These are phyloP conservation scores for Elsinoe ampelina DNA, from an alignment of 2,329 filamentous ascomycete species.

Conservation along the genomic window DNA sequence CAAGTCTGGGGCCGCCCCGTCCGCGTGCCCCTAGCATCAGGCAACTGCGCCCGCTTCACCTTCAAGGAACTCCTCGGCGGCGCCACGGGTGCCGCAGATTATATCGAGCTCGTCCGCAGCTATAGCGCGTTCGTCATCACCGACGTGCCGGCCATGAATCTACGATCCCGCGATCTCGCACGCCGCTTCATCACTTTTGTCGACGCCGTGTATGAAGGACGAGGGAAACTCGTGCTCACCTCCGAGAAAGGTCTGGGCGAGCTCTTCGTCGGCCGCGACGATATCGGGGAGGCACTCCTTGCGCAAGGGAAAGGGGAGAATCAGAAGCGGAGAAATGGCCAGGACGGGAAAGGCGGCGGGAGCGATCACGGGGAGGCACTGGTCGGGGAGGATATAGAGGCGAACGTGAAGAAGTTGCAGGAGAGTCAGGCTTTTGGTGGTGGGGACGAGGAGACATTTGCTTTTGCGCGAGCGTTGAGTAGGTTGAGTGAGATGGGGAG, in stretches of 20 bases:
- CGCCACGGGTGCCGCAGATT: conserved; percentile 88
- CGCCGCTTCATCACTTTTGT: conserved; percentile 95
- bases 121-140: conserved; percentile 93
- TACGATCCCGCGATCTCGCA: conserved; percentile 75
- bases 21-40: conserved; percentile 75
- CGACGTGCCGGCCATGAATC: conserved; percentile 84
- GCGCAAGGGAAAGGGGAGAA: conserved; percentile 20
- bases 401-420: conserved; percentile 78
- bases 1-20: conserved; percentile 90
- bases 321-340: conserved; percentile 36
- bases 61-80: conserved; percentile 90
- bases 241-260: conserved; percentile 75
- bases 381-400: conserved; percentile 78
- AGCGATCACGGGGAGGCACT: conserved; percentile 82
- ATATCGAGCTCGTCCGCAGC: conserved; percentile 78
- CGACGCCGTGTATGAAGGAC: conserved; percentile 84
- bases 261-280: conserved; percentile 52
- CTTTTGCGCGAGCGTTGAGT: conserved; percentile 81
- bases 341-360: conserved; percentile 65
- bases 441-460: conserved; percentile 93
- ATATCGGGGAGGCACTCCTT: conserved; percentile 39
- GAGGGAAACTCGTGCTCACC: conserved; percentile 92
- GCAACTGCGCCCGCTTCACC: conserved; percentile 79
- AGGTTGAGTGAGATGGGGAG: conserved; percentile 88
- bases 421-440: conserved; percentile 70